phyloP scores from a whole-genome alignment of 306 rosid genomes.

The Herpetospermum pedunculosum region DNA sequence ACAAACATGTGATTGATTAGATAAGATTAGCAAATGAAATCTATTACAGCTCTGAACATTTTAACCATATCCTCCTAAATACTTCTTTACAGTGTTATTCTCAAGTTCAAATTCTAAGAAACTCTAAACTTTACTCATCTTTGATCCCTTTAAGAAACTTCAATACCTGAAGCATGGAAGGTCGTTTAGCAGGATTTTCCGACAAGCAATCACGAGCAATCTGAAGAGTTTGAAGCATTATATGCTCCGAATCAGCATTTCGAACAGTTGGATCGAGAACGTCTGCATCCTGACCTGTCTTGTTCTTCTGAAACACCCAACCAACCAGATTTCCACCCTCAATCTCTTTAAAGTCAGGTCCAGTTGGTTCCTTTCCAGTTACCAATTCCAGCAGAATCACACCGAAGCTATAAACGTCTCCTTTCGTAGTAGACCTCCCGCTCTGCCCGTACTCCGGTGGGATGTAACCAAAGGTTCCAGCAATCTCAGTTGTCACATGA shows the following conservation, averaged over 20 bases:
- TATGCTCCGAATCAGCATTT: conserved; percentile 58
- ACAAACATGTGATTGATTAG: background rate
- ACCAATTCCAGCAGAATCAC: conserved; percentile 82
- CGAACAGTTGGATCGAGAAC: conserved; percentile 71
- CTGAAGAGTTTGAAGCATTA: conserved; percentile 72
- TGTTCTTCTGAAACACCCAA: conserved; percentile 77
- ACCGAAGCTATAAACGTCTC: conserved; percentile 91
- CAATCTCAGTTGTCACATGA: conserved; percentile 78
- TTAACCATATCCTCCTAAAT: background rate
- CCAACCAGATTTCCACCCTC: conserved; percentile 98
- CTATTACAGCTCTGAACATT: background rate
- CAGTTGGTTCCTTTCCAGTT: conserved; percentile 96
- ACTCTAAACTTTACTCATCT: conserved; percentile 28
- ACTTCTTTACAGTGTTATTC: conserved; percentile 8
- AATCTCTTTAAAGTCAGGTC: conserved; percentile 77
- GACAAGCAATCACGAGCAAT: conserved; percentile 76
- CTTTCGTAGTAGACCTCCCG: conserved; percentile 79
- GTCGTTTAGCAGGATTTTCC: conserved; percentile 82
- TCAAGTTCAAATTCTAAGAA: background rate
- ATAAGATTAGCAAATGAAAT: conserved; percentile 2
- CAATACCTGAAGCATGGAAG: conserved; percentile 85
- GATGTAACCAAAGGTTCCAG: conserved; percentile 96
- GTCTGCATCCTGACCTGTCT: conserved; percentile 57
- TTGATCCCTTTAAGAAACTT: conserved; percentile 64
- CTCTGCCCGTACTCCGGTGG: conserved; percentile 99